These are phyloP conservation scores for Fusarium siculi DNA, from an alignment of 2,329 filamentous ascomycete species.

Conservation along the genomic window DNA sequence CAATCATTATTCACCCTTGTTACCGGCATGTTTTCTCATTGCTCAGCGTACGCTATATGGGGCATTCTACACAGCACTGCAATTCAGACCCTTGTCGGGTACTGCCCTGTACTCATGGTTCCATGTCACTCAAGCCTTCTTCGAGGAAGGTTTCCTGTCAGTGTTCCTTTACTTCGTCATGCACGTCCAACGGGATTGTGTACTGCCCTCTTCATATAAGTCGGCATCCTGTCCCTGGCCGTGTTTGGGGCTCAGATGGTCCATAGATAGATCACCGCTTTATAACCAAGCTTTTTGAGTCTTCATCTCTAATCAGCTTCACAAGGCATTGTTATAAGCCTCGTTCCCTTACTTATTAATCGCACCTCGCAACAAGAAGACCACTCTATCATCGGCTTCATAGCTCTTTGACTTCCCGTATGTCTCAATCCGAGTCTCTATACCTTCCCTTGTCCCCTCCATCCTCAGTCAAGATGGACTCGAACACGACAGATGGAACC, in stretches of 20 bases:
- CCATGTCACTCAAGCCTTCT: conserved; percentile 44
- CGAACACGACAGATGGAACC: conserved; percentile 42
- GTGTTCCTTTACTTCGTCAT: conserved; percentile 45
- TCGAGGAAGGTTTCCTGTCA: conserved; percentile 43
- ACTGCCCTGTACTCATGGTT: conserved; percentile 38
- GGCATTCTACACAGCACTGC: conserved; percentile 31
- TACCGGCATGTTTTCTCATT: conserved; percentile 39
- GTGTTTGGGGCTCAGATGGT: conserved; percentile 46
- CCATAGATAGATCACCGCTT: conserved; percentile 46
- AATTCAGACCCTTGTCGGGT: conserved; percentile 42
- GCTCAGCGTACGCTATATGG: conserved; percentile 38
- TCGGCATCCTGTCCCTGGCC: conserved; percentile 44
- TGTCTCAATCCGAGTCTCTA: conserved; percentile 45
- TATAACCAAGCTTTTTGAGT: conserved; percentile 36
- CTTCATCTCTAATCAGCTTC: conserved; percentile 36
- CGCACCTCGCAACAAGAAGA: conserved; percentile 34
- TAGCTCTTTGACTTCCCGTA: conserved; percentile 41
- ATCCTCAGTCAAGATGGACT: conserved; percentile 46
- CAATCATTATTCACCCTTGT: conserved; percentile 38
- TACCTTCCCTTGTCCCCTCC: conserved; percentile 44
- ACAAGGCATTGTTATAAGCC: conserved; percentile 39
- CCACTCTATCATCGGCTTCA: conserved; percentile 32
- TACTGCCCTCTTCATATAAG: conserved; percentile 48
- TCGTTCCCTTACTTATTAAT: conserved; percentile 31
- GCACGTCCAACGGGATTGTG: conserved; percentile 41